Evolutionary conservation across 495 filamentous ascomycete genomes (phyloP), one percentile per base, ranked within the genome.

Genomic region (Annulohypoxylon bovei): DNA sequence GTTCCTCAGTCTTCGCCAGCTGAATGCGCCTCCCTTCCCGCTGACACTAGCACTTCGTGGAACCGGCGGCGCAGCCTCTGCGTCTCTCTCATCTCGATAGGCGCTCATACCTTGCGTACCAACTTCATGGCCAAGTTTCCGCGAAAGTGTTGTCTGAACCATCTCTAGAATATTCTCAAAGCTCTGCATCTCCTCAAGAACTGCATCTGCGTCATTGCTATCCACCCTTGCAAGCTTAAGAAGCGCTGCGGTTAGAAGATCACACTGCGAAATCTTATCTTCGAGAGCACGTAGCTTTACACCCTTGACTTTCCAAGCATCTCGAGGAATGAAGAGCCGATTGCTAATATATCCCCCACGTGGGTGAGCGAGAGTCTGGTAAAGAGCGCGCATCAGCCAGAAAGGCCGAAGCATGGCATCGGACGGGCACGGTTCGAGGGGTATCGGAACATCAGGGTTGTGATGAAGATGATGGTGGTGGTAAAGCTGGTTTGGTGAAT

Each of bases 151-250:
- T 7, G 85, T 77, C 77, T 97, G 94, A 0, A 91, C 93, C 73
- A 93, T 90, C 73, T 98, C 95, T 28, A 99, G 85, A 35, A 98
- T 85, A 58, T 82, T 84, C 79, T 99, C 95, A 27, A 99, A 84
- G n/a, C 88, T 83, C 75, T 98, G 93, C 93, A 99, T 97, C 76
- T 99, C 95, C 71, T 97, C 94, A 30, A 96, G 81, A 14, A 99
- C 89, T 18, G 94, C 92, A 71, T 97, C 93, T 1, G 94, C 92
- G 76, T 98, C 94, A 65, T 89, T 90, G 1, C 89, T 93, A 70
- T 98, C 93, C 4, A 97, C 93, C 56, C 88, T 87, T 14, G 89
- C 87, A 27, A 99, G 84, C 74, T 93, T 95, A 46, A 92, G 84
- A 46, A 99, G 82, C 14, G 95, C 94, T 2, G 95, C 96, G 6